Evolutionary conservation across 108 stramenopile species (phyloP), one percentile per base, ranked within the genome.

Genomic region (Conticribra weissflogii): DNA sequence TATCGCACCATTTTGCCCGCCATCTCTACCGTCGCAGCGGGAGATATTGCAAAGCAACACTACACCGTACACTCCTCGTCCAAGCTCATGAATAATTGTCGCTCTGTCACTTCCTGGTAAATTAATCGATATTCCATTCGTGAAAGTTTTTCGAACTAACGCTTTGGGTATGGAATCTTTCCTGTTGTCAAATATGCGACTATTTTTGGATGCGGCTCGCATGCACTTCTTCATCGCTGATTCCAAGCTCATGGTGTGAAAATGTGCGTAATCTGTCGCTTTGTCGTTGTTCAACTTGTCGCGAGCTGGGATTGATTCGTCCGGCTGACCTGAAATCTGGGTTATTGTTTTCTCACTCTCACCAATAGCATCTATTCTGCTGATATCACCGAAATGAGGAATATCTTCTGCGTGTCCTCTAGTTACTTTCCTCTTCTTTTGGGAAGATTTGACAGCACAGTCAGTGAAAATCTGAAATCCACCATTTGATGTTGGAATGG

Each of bases 41-140:
- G 45, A 24, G 14, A 55, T 54, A 53, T 64, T 58, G 27, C 78
- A 66, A 1, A 94, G 78, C 15, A 83, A 54, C 17, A 94, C 89
- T 50, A 86, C 78, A 24, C 92, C 92, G 78, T 80, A 85, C 1
- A 85, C 75, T 54, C 92, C 92, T 46, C 85, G 54, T 8, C 92
- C 92, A n/a, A 94, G 76, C 56, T 90, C 87, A 51, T 79, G 59
- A n/a, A 61, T 59, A 24, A 93, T 61, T 9, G 59, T 72, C 22
- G 76, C 82, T 28, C 54, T 52, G 30, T 75, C 79, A 15, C 87
- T 75, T 27, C 79, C 79, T 25, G 22, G 59, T 33, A 89, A 49
- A 19, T 55, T 54, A 23, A 92, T 80, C 19, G 82, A 63, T 0
- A 68, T 65, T 16, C 86, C 83, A 18, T 59, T 72, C 2, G 65